Percentiles rank a stretch among this genome's conserved stretches.
Evolutionary conservation across 805 yeast species (phyloP).

Genomic region (Candida palmyrensis): DNA sequence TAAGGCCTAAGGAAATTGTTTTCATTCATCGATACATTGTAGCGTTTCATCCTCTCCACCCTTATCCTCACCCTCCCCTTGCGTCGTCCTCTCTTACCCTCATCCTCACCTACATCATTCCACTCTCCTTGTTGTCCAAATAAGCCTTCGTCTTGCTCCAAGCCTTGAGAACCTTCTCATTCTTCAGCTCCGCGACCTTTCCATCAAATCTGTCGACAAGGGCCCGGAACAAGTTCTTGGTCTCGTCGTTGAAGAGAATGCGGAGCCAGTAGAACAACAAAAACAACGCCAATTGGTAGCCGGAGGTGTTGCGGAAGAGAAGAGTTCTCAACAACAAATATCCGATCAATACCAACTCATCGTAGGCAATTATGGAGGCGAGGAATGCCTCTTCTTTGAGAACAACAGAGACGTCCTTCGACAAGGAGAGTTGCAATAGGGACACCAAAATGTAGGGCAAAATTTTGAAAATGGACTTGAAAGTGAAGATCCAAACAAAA

Average conservation of each 20-base stretch:
- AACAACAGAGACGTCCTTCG: constrained; percentile 37
- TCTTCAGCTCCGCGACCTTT: constrained; percentile 36
- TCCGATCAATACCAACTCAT: constrained; percentile 52
- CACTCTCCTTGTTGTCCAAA: constrained; percentile 20
- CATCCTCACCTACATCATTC: too few relatives aligned
- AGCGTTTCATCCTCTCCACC: too few relatives aligned
- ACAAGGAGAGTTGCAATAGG: constrained; percentile 46
- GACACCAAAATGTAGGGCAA: constrained; percentile 57
- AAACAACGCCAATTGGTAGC: constrained; percentile 59
- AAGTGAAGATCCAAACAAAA: constrained; percentile 55
- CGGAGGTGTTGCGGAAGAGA: constrained; percentile 61
- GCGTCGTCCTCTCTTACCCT: too few relatives aligned
- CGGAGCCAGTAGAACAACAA: constrained; percentile 66
- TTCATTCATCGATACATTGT: too few relatives aligned
- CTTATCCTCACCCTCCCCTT: too few relatives aligned
- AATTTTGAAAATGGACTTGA: constrained; percentile 60
- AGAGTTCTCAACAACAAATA: constrained; percentile 56
- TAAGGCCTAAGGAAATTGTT: too few relatives aligned
- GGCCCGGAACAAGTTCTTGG: constrained; percentile 38
- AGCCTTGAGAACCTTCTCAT: constrained; percentile 34
- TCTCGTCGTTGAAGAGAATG: constrained; percentile 49
- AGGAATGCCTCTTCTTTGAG: constrained; percentile 33
- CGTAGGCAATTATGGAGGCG: constrained; percentile 49
- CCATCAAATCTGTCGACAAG: constrained; percentile 41
- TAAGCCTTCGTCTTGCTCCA: constrained; percentile 32